Evolutionary conservation across 306 rosid genomes (phyloP).

Genomic region (Vigna nakashimae): DNA sequence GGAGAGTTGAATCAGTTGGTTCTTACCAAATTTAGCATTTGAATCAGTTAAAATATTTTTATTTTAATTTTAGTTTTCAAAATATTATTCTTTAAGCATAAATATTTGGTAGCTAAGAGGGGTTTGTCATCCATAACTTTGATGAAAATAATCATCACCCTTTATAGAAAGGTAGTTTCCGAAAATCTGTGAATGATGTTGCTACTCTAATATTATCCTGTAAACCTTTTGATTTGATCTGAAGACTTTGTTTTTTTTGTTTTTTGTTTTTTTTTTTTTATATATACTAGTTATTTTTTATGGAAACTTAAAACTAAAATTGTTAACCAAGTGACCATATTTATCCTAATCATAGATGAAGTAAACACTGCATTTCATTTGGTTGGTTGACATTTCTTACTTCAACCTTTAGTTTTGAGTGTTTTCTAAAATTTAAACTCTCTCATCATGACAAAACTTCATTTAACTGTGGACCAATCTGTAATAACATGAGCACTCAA

Average conservation of each 20-base stretch:
- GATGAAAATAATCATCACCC: slow-evolving; percentile 16
- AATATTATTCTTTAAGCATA: background rate
- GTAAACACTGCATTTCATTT: no score
- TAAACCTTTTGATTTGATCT: slow-evolving; percentile 36
- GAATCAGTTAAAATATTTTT: background rate
- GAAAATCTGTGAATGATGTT: background rate
- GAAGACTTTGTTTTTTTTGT: background rate
- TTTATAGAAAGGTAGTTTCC: background rate
- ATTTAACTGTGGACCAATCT: slow-evolving; percentile 1
- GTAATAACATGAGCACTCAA: background rate
- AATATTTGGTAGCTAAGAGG: background rate
- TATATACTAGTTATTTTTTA: no score
- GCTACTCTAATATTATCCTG: background rate
- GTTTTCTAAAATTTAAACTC: slow-evolving; percentile 1
- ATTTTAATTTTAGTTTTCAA: slow-evolving; percentile 2
- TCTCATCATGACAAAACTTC: background rate
- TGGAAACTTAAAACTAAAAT: no score
- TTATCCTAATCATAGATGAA: no score
- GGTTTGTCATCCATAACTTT: slow-evolving; percentile 25
- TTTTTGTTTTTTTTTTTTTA: no score
- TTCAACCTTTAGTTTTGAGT: background rate
- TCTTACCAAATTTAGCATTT: slow-evolving; percentile 8
- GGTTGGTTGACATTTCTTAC: slow-evolving; percentile 9
- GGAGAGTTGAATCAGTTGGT: slow-evolving; percentile 19
- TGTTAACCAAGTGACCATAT: no score